These are phyloP conservation scores for Breviolum minutum DNA, from an alignment of 73 alveolate genomes.

Conservation along the genomic window DNA sequence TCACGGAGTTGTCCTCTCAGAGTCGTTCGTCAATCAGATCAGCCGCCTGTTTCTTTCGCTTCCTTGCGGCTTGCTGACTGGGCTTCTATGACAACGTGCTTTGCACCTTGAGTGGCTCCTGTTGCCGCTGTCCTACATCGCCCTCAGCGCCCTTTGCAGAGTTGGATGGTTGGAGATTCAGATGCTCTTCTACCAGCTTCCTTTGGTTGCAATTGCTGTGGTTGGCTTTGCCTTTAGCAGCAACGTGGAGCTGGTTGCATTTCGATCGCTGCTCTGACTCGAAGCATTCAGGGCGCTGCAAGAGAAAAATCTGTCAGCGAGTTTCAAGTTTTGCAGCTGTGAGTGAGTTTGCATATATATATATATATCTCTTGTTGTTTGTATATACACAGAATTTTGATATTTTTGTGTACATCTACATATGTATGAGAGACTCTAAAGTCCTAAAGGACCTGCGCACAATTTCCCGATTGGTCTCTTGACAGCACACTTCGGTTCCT, in stretches of 20 bases:
- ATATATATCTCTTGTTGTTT: too few relatives aligned
- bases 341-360: too few relatives aligned
- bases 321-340: too few relatives aligned
- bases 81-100: neutral
- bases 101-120: neutral
- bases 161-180: neutral
- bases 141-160: neutral
- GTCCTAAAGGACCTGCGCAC: too few relatives aligned
- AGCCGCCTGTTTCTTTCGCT: neutral
- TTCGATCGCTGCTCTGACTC: too few relatives aligned
- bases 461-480: too few relatives aligned
- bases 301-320: too few relatives aligned
- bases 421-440: too few relatives aligned
- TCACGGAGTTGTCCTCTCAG: neutral
- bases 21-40: neutral
- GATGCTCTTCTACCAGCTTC: neutral
- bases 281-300: neutral
- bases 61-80: neutral
- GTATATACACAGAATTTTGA: too few relatives aligned
- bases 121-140: neutral
- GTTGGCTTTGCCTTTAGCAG: neutral
- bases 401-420: too few relatives aligned
- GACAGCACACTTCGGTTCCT: too few relatives aligned
- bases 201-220: neutral
- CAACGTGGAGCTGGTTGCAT: neutral